Base-by-base conservation (phyloP, 139 green algal species). In the Mesotaenium endlicherianum region DNA sequence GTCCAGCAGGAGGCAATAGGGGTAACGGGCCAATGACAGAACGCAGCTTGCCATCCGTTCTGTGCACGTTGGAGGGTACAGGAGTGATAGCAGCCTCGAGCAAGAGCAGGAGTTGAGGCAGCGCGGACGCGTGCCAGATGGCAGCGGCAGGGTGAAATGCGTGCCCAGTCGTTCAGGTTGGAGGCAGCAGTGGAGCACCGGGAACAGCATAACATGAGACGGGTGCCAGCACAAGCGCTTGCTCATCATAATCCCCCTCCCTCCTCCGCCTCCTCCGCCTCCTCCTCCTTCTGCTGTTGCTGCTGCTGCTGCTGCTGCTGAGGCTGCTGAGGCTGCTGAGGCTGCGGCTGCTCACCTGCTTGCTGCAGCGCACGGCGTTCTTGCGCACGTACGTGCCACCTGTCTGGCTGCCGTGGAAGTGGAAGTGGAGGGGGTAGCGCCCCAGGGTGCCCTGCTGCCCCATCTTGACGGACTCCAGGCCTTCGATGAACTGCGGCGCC, bases 401-500 rank as follows among this genome's bases (percentile, higher is more conserved):
- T 1, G 40, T 17, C 26, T 39, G 8, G 40, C 68, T 78, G 44
- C 88, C 88, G 41, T 89, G 86, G 79, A 95, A 86, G 86, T 88
- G 83, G 3, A 88, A 85, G 60, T 88, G 83, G 8, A 88, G 80
- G 0, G 31, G 40, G 34, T 88, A 88, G 1, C 76, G 53, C 16
- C 83, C 83, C 38, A 88, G 60, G 0, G 36, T 45, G 70, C 69
- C 80, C 69, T 86, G 70, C 69, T 86, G 80, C 26, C 80, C 80
- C 80, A 86, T 86, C 17, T 38, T 26, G 2, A 36, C 6, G 43
- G 70, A 71, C 80, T 86, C 58, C 45, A 86, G 69, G 11, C 80
- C 80, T 3, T 81, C 69, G 45, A 86, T 81, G 30, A 53, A 45
- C 34, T 86, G 80, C 1, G 69, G 4, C 41, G 36, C 42, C 30